These are phyloP conservation scores for Aegilops tauschii DNA, from an alignment of 176 grass and related monocot genomes.

Conservation along the genomic window DNA sequence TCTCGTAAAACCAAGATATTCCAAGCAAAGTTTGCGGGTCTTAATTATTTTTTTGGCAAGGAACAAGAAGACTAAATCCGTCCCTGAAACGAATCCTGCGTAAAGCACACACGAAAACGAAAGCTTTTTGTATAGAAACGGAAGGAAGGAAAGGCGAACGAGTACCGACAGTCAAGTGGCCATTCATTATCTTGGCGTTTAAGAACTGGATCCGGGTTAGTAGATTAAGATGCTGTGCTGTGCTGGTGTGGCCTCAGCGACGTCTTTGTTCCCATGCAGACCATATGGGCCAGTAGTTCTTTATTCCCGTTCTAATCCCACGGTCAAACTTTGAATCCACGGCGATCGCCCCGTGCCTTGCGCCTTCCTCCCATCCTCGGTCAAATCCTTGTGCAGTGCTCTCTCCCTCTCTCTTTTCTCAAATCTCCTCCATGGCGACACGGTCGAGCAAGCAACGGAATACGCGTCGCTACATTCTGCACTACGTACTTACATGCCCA, in stretches of 20 bases:
- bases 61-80: not conserved
- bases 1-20: not conserved
- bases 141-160: not conserved
- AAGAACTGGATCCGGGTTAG: not conserved
- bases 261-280: conserved; percentile 25
- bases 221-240: not conserved
- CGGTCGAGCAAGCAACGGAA: not conserved
- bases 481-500: not conserved
- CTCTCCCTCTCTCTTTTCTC: not conserved
- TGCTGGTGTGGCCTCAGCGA: not conserved
- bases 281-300: not conserved
- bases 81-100: not conserved
- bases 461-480: not conserved
- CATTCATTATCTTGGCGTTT: not conserved
- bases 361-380: not conserved
- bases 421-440: not conserved
- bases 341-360: not conserved
- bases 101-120: not conserved
- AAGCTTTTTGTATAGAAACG: not conserved
- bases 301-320: not conserved
- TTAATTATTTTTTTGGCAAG: not conserved
- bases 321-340: not conserved
- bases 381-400: not conserved
- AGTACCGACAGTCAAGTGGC: not conserved
- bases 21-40: not conserved